Percentiles rank a stretch among this genome's conserved stretches.
Conservation (phyloP, 163 green algal species). For the Scenedesmus sp. region DNA sequence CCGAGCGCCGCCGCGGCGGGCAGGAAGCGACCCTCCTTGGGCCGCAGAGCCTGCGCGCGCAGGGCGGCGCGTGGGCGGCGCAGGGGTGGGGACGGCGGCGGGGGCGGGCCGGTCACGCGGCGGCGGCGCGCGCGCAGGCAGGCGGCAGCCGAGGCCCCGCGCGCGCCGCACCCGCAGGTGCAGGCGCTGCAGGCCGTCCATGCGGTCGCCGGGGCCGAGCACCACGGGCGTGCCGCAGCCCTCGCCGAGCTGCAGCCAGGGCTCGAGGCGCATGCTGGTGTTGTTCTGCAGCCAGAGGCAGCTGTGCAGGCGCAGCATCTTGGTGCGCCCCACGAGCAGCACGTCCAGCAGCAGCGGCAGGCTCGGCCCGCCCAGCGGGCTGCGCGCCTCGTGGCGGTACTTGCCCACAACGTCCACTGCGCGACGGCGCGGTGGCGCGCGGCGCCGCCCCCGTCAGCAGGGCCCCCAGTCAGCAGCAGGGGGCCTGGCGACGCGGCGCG, state of each 20-base stretch:
- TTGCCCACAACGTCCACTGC: constrained; percentile 87
- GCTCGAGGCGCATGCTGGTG: constrained; percentile 64
- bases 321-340: constrained; percentile 77
- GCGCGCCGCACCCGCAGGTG: constrained; percentile 56
- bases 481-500: neutral
- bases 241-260: constrained; percentile 49
- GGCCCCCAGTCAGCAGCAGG: too few relatives aligned
- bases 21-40: constrained; percentile 71
- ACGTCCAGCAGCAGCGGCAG: constrained; percentile 79
- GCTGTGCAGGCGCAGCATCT: constrained; percentile 86
- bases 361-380: constrained; percentile 8
- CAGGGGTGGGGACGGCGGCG: neutral
- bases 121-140: neutral
- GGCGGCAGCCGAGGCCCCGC: neutral
- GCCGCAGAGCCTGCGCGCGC: constrained; percentile 33
- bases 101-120: too few relatives aligned
- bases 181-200: constrained; percentile 57
- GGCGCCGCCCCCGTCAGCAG: too few relatives aligned
- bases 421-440: neutral
- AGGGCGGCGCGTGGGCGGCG: too few relatives aligned
- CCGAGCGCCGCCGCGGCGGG: constrained; percentile 78
- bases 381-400: constrained; percentile 76
- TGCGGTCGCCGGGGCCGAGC: constrained; percentile 36
- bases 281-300: constrained; percentile 79
- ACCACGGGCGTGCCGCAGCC: constrained; percentile 32